Conservation (phyloP, 805 yeast species). For the Wickerhamomyces pijperi region DNA sequence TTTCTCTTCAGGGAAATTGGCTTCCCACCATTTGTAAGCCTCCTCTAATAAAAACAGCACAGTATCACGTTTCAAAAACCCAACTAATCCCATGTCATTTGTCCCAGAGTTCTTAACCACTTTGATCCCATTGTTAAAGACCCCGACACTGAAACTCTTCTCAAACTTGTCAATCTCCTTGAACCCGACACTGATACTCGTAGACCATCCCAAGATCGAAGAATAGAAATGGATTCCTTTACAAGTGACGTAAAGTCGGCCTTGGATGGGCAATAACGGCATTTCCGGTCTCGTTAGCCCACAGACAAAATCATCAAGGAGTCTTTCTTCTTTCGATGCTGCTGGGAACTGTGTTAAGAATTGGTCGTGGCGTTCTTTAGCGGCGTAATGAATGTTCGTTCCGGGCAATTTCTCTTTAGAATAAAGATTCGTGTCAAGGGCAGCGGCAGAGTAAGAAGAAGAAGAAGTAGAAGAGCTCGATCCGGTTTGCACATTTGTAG, state of each 20-base stretch:
- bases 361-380: slow-evolving; percentile 52
- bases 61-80: slow-evolving; percentile 72
- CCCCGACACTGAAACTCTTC: slow-evolving; percentile 75
- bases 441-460: too few species aligned
- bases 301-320: slow-evolving; percentile 83
- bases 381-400: slow-evolving; percentile 54
- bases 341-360: slow-evolving; percentile 68
- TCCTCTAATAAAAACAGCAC: slow-evolving; percentile 50
- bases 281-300: slow-evolving; percentile 81
- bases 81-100: slow-evolving; percentile 68
- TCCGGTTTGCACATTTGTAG: slow-evolving; percentile 2
- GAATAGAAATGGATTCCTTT: slow-evolving; percentile 77
- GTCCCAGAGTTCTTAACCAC: slow-evolving; percentile 21
- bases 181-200: slow-evolving; percentile 61
- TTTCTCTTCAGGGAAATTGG: too few species aligned
- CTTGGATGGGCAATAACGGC: slow-evolving; percentile 40
- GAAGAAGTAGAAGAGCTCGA: slow-evolving; percentile 5
- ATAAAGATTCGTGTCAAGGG: slow-evolving; percentile 30
- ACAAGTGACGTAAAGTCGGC: slow-evolving; percentile 74
- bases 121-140: slow-evolving; percentile 82
- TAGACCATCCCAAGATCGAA: slow-evolving; percentile 82
- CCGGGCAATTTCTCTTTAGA: slow-evolving; percentile 46
- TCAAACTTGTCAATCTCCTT: slow-evolving; percentile 66
- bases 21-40: slow-evolving; percentile 14
- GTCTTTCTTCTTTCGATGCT: slow-evolving; percentile 55